Evolutionary conservation across 2,329 filamentous ascomycete species (phyloP).

Genomic region (Paecilomyces dactylethromorphus): DNA sequence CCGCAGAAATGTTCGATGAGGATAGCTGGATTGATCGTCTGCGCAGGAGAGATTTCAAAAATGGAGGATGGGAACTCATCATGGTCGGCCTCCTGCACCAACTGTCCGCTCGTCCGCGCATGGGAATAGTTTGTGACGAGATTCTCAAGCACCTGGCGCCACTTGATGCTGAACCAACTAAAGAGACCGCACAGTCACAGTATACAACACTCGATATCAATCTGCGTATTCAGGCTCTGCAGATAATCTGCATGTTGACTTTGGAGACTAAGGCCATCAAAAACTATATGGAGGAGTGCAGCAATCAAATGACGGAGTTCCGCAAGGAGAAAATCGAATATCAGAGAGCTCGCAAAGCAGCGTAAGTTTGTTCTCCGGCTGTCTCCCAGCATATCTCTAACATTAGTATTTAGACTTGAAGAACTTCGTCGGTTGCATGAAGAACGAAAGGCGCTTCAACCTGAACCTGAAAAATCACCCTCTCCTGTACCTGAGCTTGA

Average conservation of each 20-base stretch:
- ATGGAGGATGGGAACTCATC: constrained; percentile 88
- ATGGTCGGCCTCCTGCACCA: constrained; percentile 82
- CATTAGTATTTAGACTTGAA: constrained; percentile 24
- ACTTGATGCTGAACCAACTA: constrained; percentile 64
- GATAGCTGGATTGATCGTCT: constrained; percentile 84
- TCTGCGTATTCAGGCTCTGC: constrained; percentile 68
- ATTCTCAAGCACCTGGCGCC: constrained; percentile 78
- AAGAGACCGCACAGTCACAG: constrained; percentile 64
- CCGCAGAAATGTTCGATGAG: constrained; percentile 64
- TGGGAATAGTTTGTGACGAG: constrained; percentile 67
- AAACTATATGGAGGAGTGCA: constrained; percentile 84
- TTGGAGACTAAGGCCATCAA: constrained; percentile 80
- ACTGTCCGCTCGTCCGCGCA: constrained; percentile 66
- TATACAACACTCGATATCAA: constrained; percentile 79
- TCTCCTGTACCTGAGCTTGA: constrained; percentile 38
- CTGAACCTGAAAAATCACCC: constrained; percentile 38
- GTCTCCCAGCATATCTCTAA: not conserved
- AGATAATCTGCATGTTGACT: constrained; percentile 80
- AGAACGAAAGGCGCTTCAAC: constrained; percentile 42
- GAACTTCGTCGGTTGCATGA: constrained; percentile 42
- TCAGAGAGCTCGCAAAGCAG: constrained; percentile 67
- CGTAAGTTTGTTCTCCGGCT: constrained; percentile 36
- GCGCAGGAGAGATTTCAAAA: constrained; percentile 72
- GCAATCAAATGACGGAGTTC: constrained; percentile 87
- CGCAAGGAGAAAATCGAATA: constrained; percentile 93